phyloP scores from a whole-genome alignment of 2,329 filamentous ascomycete species.

The Annulohypoxylon truncatum region DNA sequence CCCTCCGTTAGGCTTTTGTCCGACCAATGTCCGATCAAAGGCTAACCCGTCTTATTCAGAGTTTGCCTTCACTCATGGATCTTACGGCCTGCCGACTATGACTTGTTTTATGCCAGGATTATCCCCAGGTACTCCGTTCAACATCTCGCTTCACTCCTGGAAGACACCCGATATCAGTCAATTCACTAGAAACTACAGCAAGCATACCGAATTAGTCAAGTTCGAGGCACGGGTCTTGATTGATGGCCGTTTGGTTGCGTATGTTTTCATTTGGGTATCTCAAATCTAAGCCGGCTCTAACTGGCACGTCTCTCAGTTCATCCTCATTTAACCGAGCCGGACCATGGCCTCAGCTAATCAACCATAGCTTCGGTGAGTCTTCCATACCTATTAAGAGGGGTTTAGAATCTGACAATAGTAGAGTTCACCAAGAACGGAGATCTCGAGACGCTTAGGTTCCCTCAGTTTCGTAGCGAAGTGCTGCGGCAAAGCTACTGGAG shows the following conservation, averaged over 20 bases:
- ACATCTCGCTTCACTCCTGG: constrained; percentile 82
- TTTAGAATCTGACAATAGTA: constrained; percentile 47
- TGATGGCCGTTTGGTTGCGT: constrained; percentile 75
- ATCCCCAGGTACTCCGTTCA: constrained; percentile 67
- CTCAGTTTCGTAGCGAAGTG: constrained; percentile 75
- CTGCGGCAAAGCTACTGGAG: constrained; percentile 78
- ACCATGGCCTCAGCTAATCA: constrained; percentile 63
- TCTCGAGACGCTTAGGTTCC: constrained; percentile 74
- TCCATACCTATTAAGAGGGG: neutral
- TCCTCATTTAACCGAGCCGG: constrained; percentile 64
- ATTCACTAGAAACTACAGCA: constrained; percentile 66
- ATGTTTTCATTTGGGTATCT: constrained; percentile 43
- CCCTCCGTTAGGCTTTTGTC: neutral
- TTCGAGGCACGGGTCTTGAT: constrained; percentile 76
- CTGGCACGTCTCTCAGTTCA: constrained; percentile 56
- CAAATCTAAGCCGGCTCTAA: constrained; percentile 2
- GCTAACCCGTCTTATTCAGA: constrained; percentile 53
- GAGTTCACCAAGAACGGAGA: constrained; percentile 68
- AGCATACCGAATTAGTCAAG: constrained; percentile 65
- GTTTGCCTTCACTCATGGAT: constrained; percentile 62
- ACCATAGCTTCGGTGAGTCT: constrained; percentile 56
- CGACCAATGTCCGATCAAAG: neutral
- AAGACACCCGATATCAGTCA: constrained; percentile 69
- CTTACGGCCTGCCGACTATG: constrained; percentile 70
- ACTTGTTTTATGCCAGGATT: constrained; percentile 79